Base-by-base conservation (phyloP, 306 rosid genomes). In the Abrus precatorius region DNA sequence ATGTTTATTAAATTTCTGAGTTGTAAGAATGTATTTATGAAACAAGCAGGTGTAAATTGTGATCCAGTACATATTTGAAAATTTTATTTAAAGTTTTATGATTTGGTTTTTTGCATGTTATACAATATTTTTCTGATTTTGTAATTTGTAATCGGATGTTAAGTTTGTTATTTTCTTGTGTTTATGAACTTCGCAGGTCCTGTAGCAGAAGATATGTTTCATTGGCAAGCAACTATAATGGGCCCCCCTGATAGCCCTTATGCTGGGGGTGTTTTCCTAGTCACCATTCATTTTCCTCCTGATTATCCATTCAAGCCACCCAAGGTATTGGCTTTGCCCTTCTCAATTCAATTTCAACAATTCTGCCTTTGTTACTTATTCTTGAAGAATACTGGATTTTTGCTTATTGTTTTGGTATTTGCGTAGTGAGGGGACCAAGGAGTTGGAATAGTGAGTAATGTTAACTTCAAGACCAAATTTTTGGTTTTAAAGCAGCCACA, bases 171-270 rank as follows among this genome's bases (percentile, higher is more conserved):
- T 20, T 34, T 59, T 47, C 29, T 64, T 67, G 28, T 82, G 43
- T 53, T 72, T 13, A 59, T 82, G 13, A n/a, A 76, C 57, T 67
- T 56, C 75, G 55, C 86, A 91, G 96, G 96, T 53, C 97, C 96
- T 13, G 96, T 91, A 41, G 97, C 92, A 57, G 96, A 93, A 86
- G 96, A 93, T 80, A 89, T 93, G 92, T 91, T 93, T 84, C 96
- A 91, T 73, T 93, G 96, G 97, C 97, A 93, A 87, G 97, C 96
- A 59, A 93, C 97, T 2, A 91, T 91, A 63, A 93, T 93, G 92
- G 96, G 97, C 9, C 96, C 97, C 66, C 88, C 92, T 14, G 97
- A 89, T 80, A 93, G 97, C 86, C 97, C 94, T 49, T 91, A 92
- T 81, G 91, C 95, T 4, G 97, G 94, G 38, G 95, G 94, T 28